Percentiles rank a stretch among this genome's conserved stretches.
These are phyloP conservation scores for Sclerotinia nivalis DNA, from an alignment of 2,329 filamentous ascomycete species.

Conservation along the genomic window DNA sequence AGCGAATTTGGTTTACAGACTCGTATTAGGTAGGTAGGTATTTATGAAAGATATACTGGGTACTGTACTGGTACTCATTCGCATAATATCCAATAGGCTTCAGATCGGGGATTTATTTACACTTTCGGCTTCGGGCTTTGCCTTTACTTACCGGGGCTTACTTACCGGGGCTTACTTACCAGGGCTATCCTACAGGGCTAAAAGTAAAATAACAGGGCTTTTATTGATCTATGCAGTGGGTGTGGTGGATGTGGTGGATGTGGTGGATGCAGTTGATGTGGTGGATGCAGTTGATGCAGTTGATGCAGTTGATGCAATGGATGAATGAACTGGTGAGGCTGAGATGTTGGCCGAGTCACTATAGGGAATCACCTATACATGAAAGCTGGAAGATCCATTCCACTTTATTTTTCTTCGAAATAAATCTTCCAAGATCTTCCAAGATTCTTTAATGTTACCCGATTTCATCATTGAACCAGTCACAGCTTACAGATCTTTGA, in stretches of 20 bases:
- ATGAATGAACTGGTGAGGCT: background rate
- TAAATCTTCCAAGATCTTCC: too few relatives aligned
- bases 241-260: background rate
- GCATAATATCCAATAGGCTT: background rate
- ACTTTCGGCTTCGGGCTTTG: slow-evolving; percentile 13
- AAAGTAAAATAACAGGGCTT: background rate
- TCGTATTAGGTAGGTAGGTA: too few relatives aligned
- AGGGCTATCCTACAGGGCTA: background rate
- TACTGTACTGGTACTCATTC: background rate
- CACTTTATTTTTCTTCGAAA: background rate
- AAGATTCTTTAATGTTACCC: background rate
- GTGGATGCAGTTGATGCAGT: too few relatives aligned
- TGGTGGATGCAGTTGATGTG: background rate
- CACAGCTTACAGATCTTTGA: background rate
- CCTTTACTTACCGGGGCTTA: background rate
- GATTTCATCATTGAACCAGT: background rate
- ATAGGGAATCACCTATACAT: too few relatives aligned
- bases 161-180: background rate
- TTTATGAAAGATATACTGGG: too few relatives aligned
- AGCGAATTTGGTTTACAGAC: background rate
- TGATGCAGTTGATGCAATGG: background rate
- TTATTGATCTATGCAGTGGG: background rate
- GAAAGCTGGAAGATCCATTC: slow-evolving; percentile 4
- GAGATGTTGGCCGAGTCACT: background rate
- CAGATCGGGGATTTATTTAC: background rate